Percentiles rank a stretch among this genome's conserved stretches.
Evolutionary conservation across 1,139 yeast genomes (phyloP).

Genomic region (Saccharomyces uvarum): DNA sequence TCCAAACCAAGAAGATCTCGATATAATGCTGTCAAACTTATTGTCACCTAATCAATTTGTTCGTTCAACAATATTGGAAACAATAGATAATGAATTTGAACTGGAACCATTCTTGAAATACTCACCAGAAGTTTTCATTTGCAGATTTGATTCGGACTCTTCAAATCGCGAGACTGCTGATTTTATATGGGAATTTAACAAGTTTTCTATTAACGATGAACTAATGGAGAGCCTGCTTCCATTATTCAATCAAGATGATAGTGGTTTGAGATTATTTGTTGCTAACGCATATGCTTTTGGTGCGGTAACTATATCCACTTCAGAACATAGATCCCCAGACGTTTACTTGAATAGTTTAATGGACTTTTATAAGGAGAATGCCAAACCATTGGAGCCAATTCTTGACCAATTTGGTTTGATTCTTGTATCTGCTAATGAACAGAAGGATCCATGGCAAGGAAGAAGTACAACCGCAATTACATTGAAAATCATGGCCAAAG

Average conservation of each 20-base stretch:
- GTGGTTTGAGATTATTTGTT: constrained; percentile 60
- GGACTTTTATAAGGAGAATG: constrained; percentile 48
- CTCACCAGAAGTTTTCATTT: constrained; percentile 69
- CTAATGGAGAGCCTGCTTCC: constrained; percentile 42
- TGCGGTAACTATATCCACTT: constrained; percentile 32
- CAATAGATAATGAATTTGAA: constrained; percentile 81
- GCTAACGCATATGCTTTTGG: constrained; percentile 51
- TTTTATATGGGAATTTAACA: constrained; percentile 81
- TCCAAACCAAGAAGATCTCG: constrained; percentile 49
- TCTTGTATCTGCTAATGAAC: constrained; percentile 51
- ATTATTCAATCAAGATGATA: constrained; percentile 47
- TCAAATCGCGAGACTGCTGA: constrained; percentile 58
- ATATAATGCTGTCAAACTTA: constrained; percentile 50
- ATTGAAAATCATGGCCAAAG: constrained; percentile 50
- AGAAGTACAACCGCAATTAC: constrained; percentile 76
- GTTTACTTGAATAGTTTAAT: constrained; percentile 41
- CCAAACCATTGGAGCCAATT: constrained; percentile 70
- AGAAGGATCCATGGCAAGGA: constrained; percentile 73
- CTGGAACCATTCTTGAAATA: constrained; percentile 47
- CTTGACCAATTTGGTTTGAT: constrained; percentile 75
- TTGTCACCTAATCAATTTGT: constrained; percentile 63
- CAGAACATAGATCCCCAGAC: constrained; percentile 30
- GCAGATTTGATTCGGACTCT: constrained; percentile 66
- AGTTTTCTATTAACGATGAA: constrained; percentile 40
- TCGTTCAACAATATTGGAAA: constrained; percentile 71